Conservation (phyloP, 2,329 filamentous ascomycete species). For the Aaosphaeria pasadenensis region DNA sequence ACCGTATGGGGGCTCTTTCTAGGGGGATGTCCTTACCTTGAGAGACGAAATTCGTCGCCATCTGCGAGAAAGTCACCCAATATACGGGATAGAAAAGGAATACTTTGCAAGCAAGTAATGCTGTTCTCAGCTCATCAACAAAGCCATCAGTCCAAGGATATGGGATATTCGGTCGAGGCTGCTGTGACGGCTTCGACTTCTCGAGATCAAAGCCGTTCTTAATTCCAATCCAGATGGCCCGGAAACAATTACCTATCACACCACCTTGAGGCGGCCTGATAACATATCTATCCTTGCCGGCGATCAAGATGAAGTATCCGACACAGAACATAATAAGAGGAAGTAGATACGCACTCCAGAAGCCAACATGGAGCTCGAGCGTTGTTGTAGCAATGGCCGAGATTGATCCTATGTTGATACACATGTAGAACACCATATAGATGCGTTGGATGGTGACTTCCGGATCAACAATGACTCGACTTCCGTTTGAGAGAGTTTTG, state of each 20-base stretch:
- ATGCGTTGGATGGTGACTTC: slow-evolving; percentile 47
- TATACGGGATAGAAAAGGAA: slow-evolving; percentile 54
- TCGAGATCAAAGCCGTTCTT: slow-evolving; percentile 54
- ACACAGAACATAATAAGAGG: slow-evolving; percentile 64
- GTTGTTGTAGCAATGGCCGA: slow-evolving; percentile 67
- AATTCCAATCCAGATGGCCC: slow-evolving; percentile 55
- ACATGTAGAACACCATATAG: slow-evolving; percentile 66
- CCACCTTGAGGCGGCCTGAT: slow-evolving; percentile 37
- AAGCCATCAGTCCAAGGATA: slow-evolving; percentile 66
- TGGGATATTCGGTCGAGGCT: slow-evolving; percentile 24
- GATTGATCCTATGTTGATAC: slow-evolving; percentile 70
- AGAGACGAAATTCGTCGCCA: slow-evolving; percentile 49
- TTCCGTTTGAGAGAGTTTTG: slow-evolving; percentile 35
- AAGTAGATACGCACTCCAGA: slow-evolving; percentile 66
- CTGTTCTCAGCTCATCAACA: slow-evolving; percentile 68
- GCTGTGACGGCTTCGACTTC: slow-evolving; percentile 61
- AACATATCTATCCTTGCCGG: slow-evolving; percentile 31
- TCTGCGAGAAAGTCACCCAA: slow-evolving; percentile 45
- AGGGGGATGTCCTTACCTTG: slow-evolving; percentile 29
- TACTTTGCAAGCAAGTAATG: slow-evolving; percentile 65
- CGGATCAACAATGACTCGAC: slow-evolving; percentile 44
- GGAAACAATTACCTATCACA: slow-evolving; percentile 49
- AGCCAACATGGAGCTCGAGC: slow-evolving; percentile 67
- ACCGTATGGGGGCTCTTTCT: too few species aligned
- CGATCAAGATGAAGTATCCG: slow-evolving; percentile 53